phyloP scores from a whole-genome alignment of 208 protist genomes.

The Acanthamoeba healyi region DNA sequence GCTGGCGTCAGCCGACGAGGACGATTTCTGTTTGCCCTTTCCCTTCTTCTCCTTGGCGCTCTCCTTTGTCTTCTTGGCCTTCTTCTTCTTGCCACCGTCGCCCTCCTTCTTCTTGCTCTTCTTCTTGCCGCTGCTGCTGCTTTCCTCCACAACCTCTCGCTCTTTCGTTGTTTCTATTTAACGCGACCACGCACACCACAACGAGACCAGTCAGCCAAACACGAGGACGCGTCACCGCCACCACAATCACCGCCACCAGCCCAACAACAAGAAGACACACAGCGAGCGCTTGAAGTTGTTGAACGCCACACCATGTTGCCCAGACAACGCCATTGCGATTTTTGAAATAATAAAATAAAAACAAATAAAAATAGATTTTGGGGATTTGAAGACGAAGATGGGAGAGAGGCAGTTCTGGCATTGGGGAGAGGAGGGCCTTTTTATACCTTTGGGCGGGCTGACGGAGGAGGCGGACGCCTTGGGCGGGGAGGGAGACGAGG shows the following conservation, averaged over 20 bases:
- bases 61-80: constrained; percentile 37
- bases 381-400: no score
- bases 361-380: neutral
- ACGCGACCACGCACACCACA: no score
- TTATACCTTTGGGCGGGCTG: neutral
- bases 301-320: no score
- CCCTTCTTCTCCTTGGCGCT: constrained; percentile 6
- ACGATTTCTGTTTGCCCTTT: constrained; percentile 54
- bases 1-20: neutral
- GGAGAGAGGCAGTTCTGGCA: no score
- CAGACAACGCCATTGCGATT: no score
- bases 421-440: neutral
- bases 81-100: neutral
- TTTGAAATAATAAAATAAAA: neutral
- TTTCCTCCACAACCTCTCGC: neutral
- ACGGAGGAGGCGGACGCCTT: neutral
- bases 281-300: no score
- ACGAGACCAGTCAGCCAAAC: no score
- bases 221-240: no score
- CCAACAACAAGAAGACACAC: no score
- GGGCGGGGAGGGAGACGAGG: neutral
- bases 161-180: no score
- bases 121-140: neutral
- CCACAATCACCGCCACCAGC: no score
- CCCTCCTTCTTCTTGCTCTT: neutral